A percentile compares a stretch with the other conserved stretches of the same genome.
Conservation (phyloP, 2,329 filamentous ascomycete species). For the Bipolaris zeicola region DNA sequence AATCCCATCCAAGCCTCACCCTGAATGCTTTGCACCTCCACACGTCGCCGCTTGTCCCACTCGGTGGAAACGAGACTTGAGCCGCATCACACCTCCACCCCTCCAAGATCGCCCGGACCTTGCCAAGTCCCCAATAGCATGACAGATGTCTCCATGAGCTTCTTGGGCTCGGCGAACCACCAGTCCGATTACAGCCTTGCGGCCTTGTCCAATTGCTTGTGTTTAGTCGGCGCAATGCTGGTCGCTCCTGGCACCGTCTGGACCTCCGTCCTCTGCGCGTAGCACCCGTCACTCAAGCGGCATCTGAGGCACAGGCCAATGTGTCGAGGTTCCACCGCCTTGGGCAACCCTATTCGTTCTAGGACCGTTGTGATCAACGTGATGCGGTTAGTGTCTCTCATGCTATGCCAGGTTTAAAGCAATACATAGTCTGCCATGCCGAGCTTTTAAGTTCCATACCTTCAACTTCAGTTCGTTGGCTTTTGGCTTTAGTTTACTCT, state of each 20-base stretch:
- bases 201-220: constrained; percentile 33
- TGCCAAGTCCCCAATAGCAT: constrained; percentile 25
- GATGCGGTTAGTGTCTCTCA: constrained; percentile 33
- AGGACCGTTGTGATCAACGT: constrained; percentile 34
- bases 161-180: constrained; percentile 19
- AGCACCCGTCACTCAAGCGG: constrained; percentile 31
- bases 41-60: constrained; percentile 28
- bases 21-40: constrained; percentile 21
- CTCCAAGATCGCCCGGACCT: constrained; percentile 13
- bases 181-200: constrained; percentile 31
- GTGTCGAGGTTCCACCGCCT: constrained; percentile 34
- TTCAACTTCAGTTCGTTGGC: constrained; percentile 24
- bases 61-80: constrained; percentile 33
- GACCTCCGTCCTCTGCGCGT: constrained; percentile 40
- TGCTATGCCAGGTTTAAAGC: constrained; percentile 32
- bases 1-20: constrained; percentile 28
- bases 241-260: constrained; percentile 40
- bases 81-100: constrained; percentile 35
- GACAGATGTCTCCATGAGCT: constrained; percentile 30
- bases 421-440: constrained; percentile 38
- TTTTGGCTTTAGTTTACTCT: constrained; percentile 38
- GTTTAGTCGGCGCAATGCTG: constrained; percentile 23
- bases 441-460: constrained; percentile 30
- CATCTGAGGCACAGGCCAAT: constrained; percentile 39
- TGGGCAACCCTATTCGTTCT: constrained; percentile 32